Conservation (phyloP, 2,329 filamentous ascomycete species). For the Tricladium varicosporioides region DNA sequence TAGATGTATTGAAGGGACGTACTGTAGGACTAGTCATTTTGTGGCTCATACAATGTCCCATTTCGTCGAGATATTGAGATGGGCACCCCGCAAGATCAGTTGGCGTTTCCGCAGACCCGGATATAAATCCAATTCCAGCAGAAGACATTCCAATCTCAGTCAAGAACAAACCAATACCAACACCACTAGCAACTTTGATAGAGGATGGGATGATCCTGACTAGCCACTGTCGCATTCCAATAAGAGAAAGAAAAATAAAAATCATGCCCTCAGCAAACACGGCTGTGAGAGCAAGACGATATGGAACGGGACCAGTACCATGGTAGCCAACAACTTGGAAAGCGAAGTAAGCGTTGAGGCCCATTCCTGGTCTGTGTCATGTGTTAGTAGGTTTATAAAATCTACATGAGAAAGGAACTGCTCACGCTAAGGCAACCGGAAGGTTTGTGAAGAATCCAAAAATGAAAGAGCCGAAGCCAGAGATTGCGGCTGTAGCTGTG, state of each 20-base stretch:
- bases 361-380: conserved; percentile 59
- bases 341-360: conserved; percentile 65
- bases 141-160: conserved; percentile 70
- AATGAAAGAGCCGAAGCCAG: conserved; percentile 70
- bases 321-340: conserved; percentile 65
- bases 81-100: conserved; percentile 75
- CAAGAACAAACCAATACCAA: conserved; percentile 63
- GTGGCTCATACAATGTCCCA: conserved; percentile 52
- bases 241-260: conserved; percentile 61
- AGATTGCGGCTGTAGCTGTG: conserved; percentile 78
- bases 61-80: conserved; percentile 46
- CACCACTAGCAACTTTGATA: conserved; percentile 64
- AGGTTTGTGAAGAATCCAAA: conserved; percentile 83
- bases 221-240: conserved; percentile 72
- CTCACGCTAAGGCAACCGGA: conserved; percentile 71
- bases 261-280: conserved; percentile 65
- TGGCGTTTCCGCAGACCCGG: conserved; percentile 66
- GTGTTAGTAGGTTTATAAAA: too few relatives aligned
- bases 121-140: conserved; percentile 79
- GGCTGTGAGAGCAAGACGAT: conserved; percentile 59
- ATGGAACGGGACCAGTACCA: conserved; percentile 55
- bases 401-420: conserved; percentile 18
- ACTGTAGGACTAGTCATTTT: conserved; percentile 77
- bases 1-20: conserved; percentile 27
- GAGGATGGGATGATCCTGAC: conserved; percentile 63